Evolutionary conservation across 352 stramenopile genomes (phyloP).

Genomic region (Phytophthora rubi): DNA sequence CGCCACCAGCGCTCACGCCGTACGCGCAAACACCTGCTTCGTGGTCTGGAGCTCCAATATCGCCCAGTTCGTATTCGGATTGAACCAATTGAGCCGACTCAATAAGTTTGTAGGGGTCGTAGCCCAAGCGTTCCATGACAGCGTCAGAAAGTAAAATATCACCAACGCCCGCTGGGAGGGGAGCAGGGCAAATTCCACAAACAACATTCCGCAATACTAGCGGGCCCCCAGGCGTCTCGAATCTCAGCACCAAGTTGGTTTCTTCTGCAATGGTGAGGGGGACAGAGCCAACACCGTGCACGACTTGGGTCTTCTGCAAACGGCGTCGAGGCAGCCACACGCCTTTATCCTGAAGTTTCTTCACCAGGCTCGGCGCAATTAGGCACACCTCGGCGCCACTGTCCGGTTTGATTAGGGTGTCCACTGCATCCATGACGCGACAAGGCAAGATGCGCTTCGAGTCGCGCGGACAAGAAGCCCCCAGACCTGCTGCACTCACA

Average conservation of each 20-base stretch:
- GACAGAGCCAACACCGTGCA: not conserved
- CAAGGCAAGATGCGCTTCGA: not conserved
- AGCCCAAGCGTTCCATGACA: not conserved
- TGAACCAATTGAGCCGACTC: not conserved
- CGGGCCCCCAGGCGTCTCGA: not conserved
- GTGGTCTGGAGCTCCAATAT: not conserved
- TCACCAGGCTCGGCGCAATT: not conserved
- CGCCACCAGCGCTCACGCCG: not conserved
- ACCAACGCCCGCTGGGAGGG: not conserved
- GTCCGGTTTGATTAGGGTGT: not conserved
- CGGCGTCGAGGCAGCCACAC: not conserved
- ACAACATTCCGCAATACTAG: not conserved
- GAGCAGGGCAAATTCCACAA: not conserved
- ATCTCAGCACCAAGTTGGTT: not conserved
- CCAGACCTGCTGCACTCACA: not conserved
- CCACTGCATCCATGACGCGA: not conserved
- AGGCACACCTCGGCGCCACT: not conserved
- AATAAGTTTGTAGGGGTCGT: not conserved
- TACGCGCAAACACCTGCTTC: not conserved
- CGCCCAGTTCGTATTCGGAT: not conserved
- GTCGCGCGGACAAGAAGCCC: not conserved
- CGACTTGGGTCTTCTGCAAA: not conserved
- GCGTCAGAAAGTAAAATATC: not conserved
- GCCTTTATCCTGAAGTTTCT: not conserved
- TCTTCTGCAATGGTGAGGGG: not conserved